A percentile compares a stretch with the other conserved stretches of the same genome.
Evolutionary conservation across 257 asterid genomes (phyloP).

Genomic region (Solanum chilense): DNA sequence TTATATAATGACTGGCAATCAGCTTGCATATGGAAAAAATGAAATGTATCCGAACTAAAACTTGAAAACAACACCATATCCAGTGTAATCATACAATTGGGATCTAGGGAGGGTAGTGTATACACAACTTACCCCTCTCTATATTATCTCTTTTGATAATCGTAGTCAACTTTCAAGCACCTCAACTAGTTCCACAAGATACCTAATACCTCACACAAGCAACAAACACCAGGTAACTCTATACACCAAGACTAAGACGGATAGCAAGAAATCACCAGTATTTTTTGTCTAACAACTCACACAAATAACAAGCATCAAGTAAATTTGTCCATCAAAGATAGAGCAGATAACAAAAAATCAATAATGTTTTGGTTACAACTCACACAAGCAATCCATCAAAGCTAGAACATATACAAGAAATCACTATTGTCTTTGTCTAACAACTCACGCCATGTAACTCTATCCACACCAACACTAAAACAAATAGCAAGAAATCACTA

Average conservation of each 20-base stretch:
- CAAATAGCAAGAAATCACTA: neutral
- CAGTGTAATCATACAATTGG: neutral
- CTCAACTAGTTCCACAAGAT: neutral
- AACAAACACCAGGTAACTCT: neutral
- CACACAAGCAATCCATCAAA: neutral
- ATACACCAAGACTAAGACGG: neutral
- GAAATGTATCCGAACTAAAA: neutral
- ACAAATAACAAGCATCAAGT: neutral
- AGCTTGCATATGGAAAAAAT: neutral
- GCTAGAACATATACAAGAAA: too few relatives aligned
- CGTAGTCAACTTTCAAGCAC: too few relatives aligned
- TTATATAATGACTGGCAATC: neutral
- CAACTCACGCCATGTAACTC: neutral
- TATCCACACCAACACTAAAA: neutral
- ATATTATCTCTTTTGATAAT: neutral
- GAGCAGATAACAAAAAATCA: too few relatives aligned
- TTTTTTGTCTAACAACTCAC: neutral
- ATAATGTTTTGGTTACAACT: too few relatives aligned
- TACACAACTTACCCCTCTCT: neutral
- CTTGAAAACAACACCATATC: neutral
- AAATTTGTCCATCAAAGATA: too few relatives aligned
- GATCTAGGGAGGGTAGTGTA: neutral
- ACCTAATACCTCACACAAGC: neutral
- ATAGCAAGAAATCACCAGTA: neutral
- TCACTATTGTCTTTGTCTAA: too few relatives aligned